Base-by-base conservation (phyloP, 495 filamentous ascomycete genomes). In the Penicillium roqueforti region DNA sequence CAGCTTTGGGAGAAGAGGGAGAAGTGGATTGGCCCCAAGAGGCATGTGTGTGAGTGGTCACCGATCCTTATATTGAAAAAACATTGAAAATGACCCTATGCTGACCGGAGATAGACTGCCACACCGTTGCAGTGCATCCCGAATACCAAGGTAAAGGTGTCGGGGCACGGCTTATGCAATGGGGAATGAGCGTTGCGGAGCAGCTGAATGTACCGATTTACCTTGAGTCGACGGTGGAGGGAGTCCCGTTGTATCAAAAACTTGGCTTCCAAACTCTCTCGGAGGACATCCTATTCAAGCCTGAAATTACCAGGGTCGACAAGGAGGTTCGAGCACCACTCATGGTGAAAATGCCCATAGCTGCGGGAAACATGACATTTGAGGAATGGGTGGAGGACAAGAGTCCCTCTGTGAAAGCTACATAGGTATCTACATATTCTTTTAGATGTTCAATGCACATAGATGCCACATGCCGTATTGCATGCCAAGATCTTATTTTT, bases 301-400 rank as follows among this genome's bases (percentile, higher is more conserved):
- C 47, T 2, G 47, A 51, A 14, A 26, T 56, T 23, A 56, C 54
- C 10, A 20, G 23, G 22, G 36, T 51, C 20, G 29, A 51, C 25
- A 42, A 51, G n/a, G 36, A 50, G 5, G 20, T 56, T 31, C 25
- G 10, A 34, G 47, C 54, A 19, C 54, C 54, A 16, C 40, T 56
- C 40, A 56, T 52, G 54, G 54, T 39, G 8, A 56, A 56, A 38
- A 56, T 56, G 54, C 54, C 54, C 6, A 25, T 11, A 11, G 32
- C 29, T 37, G 45, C 45, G 2, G 45, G 45, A 34, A 26, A 20
- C 11, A 32, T 20, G 14, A 34, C 29, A 16, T 48, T 48, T 13
- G 45, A 48, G 45, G 19, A 48, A 32, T 48, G 45, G 45, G 45
- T 31, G 19, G 31, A 19, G 5, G 23, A 28, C 41, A 26, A 44